Conservation (phyloP, 2,329 filamentous ascomycete species). For the Aspergillus sp. region DNA sequence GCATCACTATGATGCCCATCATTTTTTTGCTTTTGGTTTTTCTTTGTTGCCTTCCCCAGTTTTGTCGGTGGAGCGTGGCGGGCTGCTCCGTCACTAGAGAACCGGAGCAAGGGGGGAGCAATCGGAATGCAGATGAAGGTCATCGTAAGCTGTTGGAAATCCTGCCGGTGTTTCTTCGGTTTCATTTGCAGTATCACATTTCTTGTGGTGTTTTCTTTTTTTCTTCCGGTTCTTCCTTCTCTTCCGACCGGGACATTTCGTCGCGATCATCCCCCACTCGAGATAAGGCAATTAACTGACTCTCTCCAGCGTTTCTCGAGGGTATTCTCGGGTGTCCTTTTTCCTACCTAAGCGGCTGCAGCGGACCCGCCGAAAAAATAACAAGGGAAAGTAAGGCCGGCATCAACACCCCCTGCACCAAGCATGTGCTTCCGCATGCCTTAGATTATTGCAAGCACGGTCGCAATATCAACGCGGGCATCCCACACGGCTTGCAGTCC, state of each 20-base stretch:
- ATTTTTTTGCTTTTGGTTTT: too few species aligned
- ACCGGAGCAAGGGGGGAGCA: background rate
- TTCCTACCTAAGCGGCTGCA: conserved; percentile 15
- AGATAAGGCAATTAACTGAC: background rate
- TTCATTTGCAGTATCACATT: background rate
- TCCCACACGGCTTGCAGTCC: background rate
- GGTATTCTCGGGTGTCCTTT: background rate
- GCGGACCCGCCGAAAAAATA: conserved; percentile 12
- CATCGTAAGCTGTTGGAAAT: background rate
- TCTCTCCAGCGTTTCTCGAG: background rate
- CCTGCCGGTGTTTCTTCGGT: background rate
- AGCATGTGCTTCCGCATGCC: background rate
- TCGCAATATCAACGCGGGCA: background rate
- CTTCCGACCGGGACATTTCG: background rate
- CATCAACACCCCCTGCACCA: background rate
- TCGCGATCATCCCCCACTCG: background rate
- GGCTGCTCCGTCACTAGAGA: background rate
- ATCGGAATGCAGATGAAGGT: conserved; percentile 1
- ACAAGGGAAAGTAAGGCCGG: background rate
- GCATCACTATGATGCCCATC: background rate
- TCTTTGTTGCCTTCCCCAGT: background rate
- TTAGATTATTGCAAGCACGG: background rate
- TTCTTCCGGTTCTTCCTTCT: too few species aligned
- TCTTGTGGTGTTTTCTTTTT: conserved; percentile 1
- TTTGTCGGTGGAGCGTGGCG: background rate